Evolutionary conservation across 805 yeast genomes (phyloP), one percentile per base, ranked within the genome.

Genomic region (Hanseniaspora mollemarum): DNA sequence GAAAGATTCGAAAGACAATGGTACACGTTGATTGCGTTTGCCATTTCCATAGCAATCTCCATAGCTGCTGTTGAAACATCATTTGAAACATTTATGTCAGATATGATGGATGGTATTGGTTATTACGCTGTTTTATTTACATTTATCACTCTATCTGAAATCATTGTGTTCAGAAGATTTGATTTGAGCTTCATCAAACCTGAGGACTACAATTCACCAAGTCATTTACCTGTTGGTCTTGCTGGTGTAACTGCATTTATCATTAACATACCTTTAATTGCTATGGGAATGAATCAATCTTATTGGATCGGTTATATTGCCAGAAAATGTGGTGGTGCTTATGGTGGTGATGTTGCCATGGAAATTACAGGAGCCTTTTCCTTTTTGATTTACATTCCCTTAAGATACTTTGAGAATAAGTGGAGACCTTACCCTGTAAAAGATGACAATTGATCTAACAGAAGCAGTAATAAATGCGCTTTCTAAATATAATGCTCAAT

Each of bases 81-180:
- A 76, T 72, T 46, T 29, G 37, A 37, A 52, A 59, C 64, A 2
- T 87, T 84, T 60, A 83, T 88, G 83, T 73, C 75, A 54, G 78
- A 85, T 69, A 88, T 88, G 69, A 87, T 88, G 96, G 80, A 85
- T 70, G 70, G 87, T 64, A 87, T 88, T 66, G 90, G 85, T 57
- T 88, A 88, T 74, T 87, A 90, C 77, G 73, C 87, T 62, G 85
- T 94, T 54, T 81, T 87, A 60, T 88, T 87, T 69, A 78, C 77
- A 60, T 78, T 83, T 45, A 79, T 88, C 65, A 67, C 77, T 25
- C 65, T 83, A n/a, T 75, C 85, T 37, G 96, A 87, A 67, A 96
- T 87, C 67, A 79, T 84, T 63, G 72, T 87, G 64, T 83, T 77
- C 77, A 78, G 80, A 62, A 74, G 71, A 58, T 82, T 83, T 42